A percentile compares a stretch with the other conserved stretches of the same genome.
phyloP scores from a whole-genome alignment of 306 rosid genomes.

The Ziziphus jujuba region DNA sequence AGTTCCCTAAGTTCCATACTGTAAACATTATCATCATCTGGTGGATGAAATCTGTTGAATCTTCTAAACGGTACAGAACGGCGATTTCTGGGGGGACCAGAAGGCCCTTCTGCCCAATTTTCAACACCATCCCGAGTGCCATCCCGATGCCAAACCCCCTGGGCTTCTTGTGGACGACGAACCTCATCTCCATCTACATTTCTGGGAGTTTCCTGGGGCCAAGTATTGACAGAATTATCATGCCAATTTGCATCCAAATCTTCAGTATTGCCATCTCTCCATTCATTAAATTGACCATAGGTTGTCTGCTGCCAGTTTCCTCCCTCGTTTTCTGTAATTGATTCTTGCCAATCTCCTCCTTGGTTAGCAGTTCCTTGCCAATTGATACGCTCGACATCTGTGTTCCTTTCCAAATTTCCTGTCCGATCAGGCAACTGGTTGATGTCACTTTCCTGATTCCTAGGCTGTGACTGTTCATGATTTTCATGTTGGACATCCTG shows the following conservation, averaged over 20 bases:
- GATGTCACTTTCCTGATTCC: slow-evolving; percentile 49
- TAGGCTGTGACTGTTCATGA: slow-evolving; percentile 54
- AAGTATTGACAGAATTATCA: slow-evolving; percentile 50
- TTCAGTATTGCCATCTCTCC: slow-evolving; percentile 57
- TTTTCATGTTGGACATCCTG: slow-evolving; percentile 51
- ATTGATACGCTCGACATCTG: slow-evolving; percentile 46
- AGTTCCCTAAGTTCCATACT: slow-evolving; percentile 99
- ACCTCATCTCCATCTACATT: slow-evolving; percentile 59
- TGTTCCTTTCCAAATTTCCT: slow-evolving; percentile 50
- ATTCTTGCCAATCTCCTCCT: slow-evolving; percentile 65
- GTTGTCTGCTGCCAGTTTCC: slow-evolving; percentile 69
- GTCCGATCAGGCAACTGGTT: slow-evolving; percentile 54
- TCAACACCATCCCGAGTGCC: slow-evolving; percentile 66
- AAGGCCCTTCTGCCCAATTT: slow-evolving; percentile 84
- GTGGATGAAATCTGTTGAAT: slow-evolving; percentile 87
- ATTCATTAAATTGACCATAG: slow-evolving; percentile 57
- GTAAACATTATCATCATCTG: slow-evolving; percentile 96
- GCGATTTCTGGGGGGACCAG: slow-evolving; percentile 72
- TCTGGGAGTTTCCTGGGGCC: slow-evolving; percentile 64
- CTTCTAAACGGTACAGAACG: slow-evolving; percentile 75
- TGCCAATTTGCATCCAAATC: slow-evolving; percentile 43
- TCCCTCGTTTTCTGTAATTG: slow-evolving; percentile 54
- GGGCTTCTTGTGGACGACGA: slow-evolving; percentile 58
- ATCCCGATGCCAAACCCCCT: slow-evolving; percentile 65
- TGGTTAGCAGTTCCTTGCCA: slow-evolving; percentile 72